Percentiles rank a stretch among this genome's conserved stretches.
These are phyloP conservation scores for Pluteus cervinus DNA, from an alignment of 768 basidiomycete genomes.

Conservation along the genomic window DNA sequence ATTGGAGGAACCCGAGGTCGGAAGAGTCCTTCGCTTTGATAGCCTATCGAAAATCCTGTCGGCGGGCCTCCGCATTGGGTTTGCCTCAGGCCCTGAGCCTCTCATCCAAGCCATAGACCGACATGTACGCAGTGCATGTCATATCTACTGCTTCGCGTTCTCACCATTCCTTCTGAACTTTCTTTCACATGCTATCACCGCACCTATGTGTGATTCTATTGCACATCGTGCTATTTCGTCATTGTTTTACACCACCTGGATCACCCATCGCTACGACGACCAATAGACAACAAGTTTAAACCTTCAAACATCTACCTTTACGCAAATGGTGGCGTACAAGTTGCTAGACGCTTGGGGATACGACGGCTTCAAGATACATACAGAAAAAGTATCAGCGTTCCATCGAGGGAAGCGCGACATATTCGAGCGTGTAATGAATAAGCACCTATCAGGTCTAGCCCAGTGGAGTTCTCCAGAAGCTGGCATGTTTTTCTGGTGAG, in stretches of 20 bases:
- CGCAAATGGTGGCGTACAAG: constrained; percentile 54
- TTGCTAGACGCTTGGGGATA: constrained; percentile 71
- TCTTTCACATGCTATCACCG: background rate
- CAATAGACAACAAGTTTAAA: constrained; percentile 59
- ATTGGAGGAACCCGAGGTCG: constrained; percentile 54
- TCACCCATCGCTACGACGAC: constrained; percentile 2
- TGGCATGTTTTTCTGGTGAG: constrained; percentile 88
- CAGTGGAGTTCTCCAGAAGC: constrained; percentile 68
- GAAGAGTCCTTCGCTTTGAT: constrained; percentile 84
- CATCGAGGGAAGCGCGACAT: constrained; percentile 69
- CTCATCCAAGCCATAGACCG: constrained; percentile 67
- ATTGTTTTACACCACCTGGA: background rate
- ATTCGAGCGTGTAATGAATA: constrained; percentile 71
- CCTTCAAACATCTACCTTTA: constrained; percentile 58
- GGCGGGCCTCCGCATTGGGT: constrained; percentile 76
- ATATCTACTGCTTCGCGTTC: constrained; percentile 8
- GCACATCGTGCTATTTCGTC: background rate
- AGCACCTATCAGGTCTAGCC: constrained; percentile 72
- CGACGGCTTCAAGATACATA: constrained; percentile 68
- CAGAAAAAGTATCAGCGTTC: constrained; percentile 60
- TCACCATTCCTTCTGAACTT: constrained; percentile 3
- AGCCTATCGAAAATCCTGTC: constrained; percentile 82
- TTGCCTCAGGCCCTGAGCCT: constrained; percentile 65
- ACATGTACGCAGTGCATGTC: constrained; percentile 42
- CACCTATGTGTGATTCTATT: background rate